Base-by-base conservation (phyloP, 2,329 filamentous ascomycete species). In the Curvularia verruculosa region DNA sequence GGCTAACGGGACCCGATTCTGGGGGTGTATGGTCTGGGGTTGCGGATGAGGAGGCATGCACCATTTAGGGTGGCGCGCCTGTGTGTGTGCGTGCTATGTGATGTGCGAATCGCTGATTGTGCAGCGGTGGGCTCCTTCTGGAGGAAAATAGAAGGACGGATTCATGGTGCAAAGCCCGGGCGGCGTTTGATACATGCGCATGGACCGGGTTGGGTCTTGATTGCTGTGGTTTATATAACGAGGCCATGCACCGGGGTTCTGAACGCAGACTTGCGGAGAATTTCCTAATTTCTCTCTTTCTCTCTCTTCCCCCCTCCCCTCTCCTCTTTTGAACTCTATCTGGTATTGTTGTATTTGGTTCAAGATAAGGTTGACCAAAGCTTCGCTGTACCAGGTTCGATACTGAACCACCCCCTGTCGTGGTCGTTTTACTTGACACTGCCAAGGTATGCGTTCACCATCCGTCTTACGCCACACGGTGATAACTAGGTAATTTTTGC, bases 161-260 rank as follows among this genome's bases (percentile, higher is more conserved):
- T n/a, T 29, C 12, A 10, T 29, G 28, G 15, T 34, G 31, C 31
- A 34, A 34, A 34, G 31, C 31, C 31, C 31, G 31, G 26, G 26
- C 31, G 31, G 31, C 31, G 1, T 34, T 34, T 34, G 31, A 34
- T n/a, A 34, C 12, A 34, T 6, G 41, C 36, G 67, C 66, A 63
- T 68, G 65, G 68, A 18, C 63, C 64, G 61, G 28, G 6, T 49
- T 58, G 58, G 57, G 64, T 34, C 56, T 56, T 58, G 58, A 10
- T 29, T 63, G 31, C 31, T 34, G 31, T 15, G 3, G 31, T 34
- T 70, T 56, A 69, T 68, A 68, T 70, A 69, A 65, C 63, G 64
- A 61, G 49, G 39, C 34, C 24, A 37, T 61, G 50, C 52, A 55
- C 43, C 28, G 9, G 28, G 28, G 28, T 29, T 44, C 61, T 52